Evolutionary conservation across 495 filamentous ascomycete species (phyloP), one percentile per base, ranked within the genome.

Genomic region (Penicillium coprophilum): DNA sequence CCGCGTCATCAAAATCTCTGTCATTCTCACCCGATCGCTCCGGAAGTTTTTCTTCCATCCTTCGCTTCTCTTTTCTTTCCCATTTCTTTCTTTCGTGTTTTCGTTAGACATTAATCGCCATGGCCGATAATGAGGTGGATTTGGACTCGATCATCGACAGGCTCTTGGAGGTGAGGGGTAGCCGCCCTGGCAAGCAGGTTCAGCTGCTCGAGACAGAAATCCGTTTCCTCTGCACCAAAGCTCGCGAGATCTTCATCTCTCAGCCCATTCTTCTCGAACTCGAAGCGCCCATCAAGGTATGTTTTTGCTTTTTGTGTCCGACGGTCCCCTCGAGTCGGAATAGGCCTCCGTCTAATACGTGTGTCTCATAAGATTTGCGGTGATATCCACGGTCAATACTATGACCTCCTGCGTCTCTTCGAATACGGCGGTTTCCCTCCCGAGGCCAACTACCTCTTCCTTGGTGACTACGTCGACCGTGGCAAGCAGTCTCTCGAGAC

Each of bases 401-500:
- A 98, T 74, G 94, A 98, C 75, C 85, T 98, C 28, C 83, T 98
- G 46, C 91, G 94, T 65, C 82, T 98, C 31, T 98, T 98, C 77
- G 94, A 98, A 78, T 98, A 98, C 71, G 94, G 94, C 59, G 94
- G 94, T 41, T 98, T 98, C 79, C 94, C 94, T 47, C 94, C 94
- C 13, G 94, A 98, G 77, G 94, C 94, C 57, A 98, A 98, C 78
- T 98, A 98, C 74, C 90, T 98, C 56, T 98, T 98, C 85, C 89
- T 98, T 20, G 94, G 94, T 63, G 94, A 98, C 69, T 98, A 98
- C 69, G 94, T 98, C 65, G 94, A 98, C 74, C 87, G 94, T 79
- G 94, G 94, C 77, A 98, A 98, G 83, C 94, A 98, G 79, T 97
- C 95, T 4, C 87, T 98, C 32, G 94, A 98, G 82, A 98, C 94